Base-by-base conservation (phyloP, 352 stramenopile genomes). In the Phytophthora pistaciae region DNA sequence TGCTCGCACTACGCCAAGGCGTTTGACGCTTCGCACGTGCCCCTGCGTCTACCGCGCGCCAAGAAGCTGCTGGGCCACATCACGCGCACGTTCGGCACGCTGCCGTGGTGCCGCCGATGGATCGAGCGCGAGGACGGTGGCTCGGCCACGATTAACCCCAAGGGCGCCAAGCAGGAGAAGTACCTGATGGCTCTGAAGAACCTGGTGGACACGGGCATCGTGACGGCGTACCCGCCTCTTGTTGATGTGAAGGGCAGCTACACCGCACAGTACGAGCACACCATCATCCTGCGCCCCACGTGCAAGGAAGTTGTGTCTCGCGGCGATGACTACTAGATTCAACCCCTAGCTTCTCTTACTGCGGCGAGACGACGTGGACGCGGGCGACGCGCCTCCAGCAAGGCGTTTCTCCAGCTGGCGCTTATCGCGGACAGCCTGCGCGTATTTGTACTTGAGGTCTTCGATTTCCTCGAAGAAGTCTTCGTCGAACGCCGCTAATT, bases 261-360 rank as follows among this genome's bases (percentile, higher is more conserved):
- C 79, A 98, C 98, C 40, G 97, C 98, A 16, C 98, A 99, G 84
- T 99, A 99, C 82, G 98, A 99, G 80, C 98, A 99, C 86, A 99
- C 98, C 10, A 89, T 99, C 61, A 92, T 99, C 38, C 82, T 99
- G 36, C 78, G 82, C 56, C 97, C 97, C 18, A 99, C 96, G 25
- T 99, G 96, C 79, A 99, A 99, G 88, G 98, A 99, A 82, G 86
- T 99, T 57, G 77, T 99, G 14, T 99, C 94, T 67, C 85, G 96
- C 31, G 98, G 98, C n/a, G 97, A 99, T 76, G 98, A 99, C 84
- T 99, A 98, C 83, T 99, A 87, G 60, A 27, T 60, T 59, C 14
- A 42, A 56, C 7, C 52, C 61, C 46, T 64, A 75, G 46, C 59
- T 73, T 64, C 38, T 23, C 23, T 21, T 60, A 54, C 33, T 68